Evolutionary conservation across 2,329 filamentous ascomycete species (phyloP).

Genomic region (Hypoxylon sp.): DNA sequence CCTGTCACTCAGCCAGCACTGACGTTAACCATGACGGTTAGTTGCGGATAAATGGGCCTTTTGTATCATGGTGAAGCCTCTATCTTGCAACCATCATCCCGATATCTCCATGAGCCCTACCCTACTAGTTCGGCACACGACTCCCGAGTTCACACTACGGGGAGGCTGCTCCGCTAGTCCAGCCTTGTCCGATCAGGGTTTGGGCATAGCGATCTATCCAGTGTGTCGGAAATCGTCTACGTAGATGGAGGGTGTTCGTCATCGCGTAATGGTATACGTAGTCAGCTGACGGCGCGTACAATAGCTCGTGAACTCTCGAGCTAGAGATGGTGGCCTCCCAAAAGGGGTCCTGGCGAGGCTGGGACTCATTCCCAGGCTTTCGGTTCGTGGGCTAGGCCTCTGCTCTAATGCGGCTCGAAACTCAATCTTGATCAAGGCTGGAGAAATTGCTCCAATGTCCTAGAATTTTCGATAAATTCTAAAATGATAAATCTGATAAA

Average conservation of each 20-base stretch:
- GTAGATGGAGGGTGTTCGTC: conserved; percentile 1
- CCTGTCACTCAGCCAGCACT: conserved; percentile 4
- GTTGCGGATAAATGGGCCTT: not conserved
- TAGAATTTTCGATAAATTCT: conserved; percentile 37
- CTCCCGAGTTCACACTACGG: not conserved
- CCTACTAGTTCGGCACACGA: conserved; percentile 20
- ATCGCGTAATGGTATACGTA: conserved; percentile 44
- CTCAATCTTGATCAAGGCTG: conserved; percentile 27
- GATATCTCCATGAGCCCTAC: not conserved
- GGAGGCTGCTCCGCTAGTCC: not conserved
- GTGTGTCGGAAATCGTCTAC: conserved; percentile 9
- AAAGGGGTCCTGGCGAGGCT: conserved; percentile 28
- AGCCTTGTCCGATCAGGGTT: conserved; percentile 25
- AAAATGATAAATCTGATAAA: conserved; percentile 6
- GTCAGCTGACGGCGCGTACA: conserved; percentile 35
- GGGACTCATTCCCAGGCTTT: conserved; percentile 30
- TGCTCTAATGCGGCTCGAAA: conserved; percentile 32
- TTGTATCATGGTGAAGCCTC: conserved; percentile 18
- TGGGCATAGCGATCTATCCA: conserved; percentile 19
- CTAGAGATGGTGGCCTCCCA: conserved; percentile 18
- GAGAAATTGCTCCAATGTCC: not conserved
- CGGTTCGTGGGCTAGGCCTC: conserved; percentile 28
- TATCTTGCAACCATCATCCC: not conserved
- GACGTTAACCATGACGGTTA: not conserved
- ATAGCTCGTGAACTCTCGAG: conserved; percentile 19